Evolutionary conservation across 352 stramenopile species (phyloP), one percentile per base, ranked within the genome.

Genomic region (Phytophthora constricta): DNA sequence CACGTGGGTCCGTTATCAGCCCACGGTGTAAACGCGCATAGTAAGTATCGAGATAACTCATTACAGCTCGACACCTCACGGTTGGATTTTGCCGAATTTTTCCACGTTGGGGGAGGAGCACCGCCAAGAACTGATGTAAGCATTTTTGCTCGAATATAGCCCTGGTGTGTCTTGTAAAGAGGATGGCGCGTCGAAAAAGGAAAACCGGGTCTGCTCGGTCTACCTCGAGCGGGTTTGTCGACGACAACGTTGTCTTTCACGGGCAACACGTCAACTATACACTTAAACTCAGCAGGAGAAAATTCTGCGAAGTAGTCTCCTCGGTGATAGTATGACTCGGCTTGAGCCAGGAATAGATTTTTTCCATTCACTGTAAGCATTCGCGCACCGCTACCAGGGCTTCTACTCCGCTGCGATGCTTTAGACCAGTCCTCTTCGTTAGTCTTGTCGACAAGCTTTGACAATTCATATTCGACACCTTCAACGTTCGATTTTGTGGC

Each of bases 61-160:
- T 39, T 13, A 39, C 31, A 13, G 7, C 13, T 39, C 31, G 7
- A 13, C 7, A 39, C 31, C 7, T 39, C 31, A 39, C 31, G 31
- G 13, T 7, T 39, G 13, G 7, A 13, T 39, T 7, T 13, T 13
- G 31, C 31, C 31, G 31, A 7, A 13, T 39, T 39, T 39, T 7
- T 39, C 31, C 31, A 25, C 5, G 58, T 45, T 43, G 57, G 46
- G 1, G 48, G 47, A 16, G 58, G 47, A 22, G 58, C 31, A 11
- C 58, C 58, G 10, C 58, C 58, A 7, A 65, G 19, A 26, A 65
- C 52, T 37, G 48, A 1, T 2, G 58, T 65, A 16, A 37, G 17
- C 13, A 65, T 34, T 52, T 65, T 65, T 58, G 47, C 28, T 2
- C 47, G 48, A 9, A 65, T 58, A 42, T 43, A 58, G 14, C 58